Conservation (phyloP, 371 early-diverging fungal species). For the Mucor mucedo region DNA sequence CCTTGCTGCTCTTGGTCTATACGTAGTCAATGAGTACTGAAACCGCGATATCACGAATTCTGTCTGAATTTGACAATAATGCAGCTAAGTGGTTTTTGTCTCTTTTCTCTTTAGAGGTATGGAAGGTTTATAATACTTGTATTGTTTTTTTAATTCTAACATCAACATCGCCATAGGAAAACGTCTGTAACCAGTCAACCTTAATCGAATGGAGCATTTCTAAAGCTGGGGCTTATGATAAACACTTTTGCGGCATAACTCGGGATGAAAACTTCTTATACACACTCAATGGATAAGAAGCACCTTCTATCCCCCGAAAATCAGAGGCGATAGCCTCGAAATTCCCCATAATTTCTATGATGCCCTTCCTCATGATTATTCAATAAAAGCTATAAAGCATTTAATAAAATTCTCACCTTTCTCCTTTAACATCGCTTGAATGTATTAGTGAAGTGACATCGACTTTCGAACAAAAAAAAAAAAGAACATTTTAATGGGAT, state of each 20-base stretch:
- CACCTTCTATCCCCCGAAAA: not conserved
- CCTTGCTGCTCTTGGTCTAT: not conserved
- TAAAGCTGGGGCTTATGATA: not conserved
- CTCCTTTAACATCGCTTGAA: no score
- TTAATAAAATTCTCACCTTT: no score
- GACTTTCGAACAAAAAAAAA: no score
- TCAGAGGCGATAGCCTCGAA: no score
- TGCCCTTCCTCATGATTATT: no score
- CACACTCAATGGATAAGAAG: conserved; percentile 9
- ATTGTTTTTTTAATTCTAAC: conserved; percentile 6
- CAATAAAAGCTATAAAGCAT: no score
- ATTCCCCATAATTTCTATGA: no score
- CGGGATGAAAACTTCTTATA: not conserved
- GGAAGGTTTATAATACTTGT: not conserved
- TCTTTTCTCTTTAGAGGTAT: not conserved
- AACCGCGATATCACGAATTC: conserved; percentile 4
- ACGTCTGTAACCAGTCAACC: conserved; percentile 3
- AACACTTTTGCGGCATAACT: not conserved
- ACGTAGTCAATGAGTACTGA: conserved; percentile 6
- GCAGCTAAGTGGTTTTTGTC: conserved; percentile 2
- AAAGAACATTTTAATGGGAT: no score
- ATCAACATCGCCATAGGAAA: not conserved
- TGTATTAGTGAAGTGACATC: no score
- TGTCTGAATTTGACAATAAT: conserved; percentile 5
- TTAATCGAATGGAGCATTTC: not conserved